Evolutionary conservation across 257 asterid genomes (phyloP).

Genomic region (Jacaranda copaia): DNA sequence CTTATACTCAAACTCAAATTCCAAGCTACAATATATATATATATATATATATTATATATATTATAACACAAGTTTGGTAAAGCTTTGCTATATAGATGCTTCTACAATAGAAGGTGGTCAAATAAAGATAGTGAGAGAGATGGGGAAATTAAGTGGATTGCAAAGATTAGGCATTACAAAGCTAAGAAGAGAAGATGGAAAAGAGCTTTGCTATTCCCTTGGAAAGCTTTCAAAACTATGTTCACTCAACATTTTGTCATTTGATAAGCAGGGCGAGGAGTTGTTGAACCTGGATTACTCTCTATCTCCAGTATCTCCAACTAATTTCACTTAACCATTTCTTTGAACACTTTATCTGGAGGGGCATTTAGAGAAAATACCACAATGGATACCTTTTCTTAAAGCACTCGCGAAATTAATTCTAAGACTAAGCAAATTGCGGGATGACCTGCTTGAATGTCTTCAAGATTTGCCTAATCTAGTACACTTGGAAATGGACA

Average conservation of each 20-base stretch:
- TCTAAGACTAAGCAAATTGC: background rate
- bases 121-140: too few species aligned
- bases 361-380: conserved; percentile 32
- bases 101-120: too few species aligned
- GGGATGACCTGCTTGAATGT: conserved; percentile 5
- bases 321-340: background rate
- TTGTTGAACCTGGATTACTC: background rate
- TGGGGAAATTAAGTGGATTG: too few species aligned
- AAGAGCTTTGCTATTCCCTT: conserved; percentile 42
- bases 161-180: background rate
- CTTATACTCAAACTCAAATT: too few species aligned
- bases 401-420: background rate
- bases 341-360: background rate
- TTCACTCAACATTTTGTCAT: background rate
- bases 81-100: too few species aligned
- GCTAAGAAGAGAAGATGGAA: conserved; percentile 44
- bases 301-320: background rate
- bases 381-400: conserved; percentile 37
- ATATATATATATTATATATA: too few species aligned
- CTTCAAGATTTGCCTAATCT: background rate
- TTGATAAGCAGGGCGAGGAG: background rate
- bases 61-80: too few species aligned
- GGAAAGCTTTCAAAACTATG: conserved; percentile 20
- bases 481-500: too few species aligned
- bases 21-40: too few species aligned